A percentile compares a stretch with the other conserved stretches of the same genome.
phyloP scores from a whole-genome alignment of 164 flowering plant genomes.

The Euptelea pleiosperma region DNA sequence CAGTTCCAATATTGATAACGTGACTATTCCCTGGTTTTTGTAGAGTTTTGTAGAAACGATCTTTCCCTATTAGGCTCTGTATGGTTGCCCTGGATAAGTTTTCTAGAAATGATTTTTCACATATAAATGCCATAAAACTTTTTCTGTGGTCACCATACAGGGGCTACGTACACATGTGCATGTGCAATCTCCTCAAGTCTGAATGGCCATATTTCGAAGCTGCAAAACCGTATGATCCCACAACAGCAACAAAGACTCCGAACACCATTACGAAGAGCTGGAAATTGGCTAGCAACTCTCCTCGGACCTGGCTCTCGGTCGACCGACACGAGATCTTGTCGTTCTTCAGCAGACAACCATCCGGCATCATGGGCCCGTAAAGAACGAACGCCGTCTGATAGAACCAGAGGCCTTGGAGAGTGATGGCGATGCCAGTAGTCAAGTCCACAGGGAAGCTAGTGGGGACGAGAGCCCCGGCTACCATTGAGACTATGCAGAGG shows the following conservation, averaged over 20 bases:
- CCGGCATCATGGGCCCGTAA: slow-evolving; percentile 93
- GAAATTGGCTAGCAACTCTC: slow-evolving; percentile 77
- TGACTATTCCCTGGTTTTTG: no score
- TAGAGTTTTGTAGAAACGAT: no score
- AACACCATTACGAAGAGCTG: slow-evolving; percentile 65
- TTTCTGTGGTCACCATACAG: no score
- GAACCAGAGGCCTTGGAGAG: slow-evolving; percentile 99
- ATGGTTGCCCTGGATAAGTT: no score
- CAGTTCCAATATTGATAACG: no score
- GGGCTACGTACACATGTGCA: no score
- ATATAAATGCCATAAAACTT: no score
- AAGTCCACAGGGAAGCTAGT: slow-evolving; percentile 72
- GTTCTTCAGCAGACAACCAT: slow-evolving; percentile 60
- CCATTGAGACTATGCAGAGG: slow-evolving; percentile 60
- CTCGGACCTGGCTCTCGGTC: slow-evolving; percentile 53
- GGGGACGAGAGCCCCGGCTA: slow-evolving; percentile 68
- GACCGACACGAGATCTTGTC: slow-evolving; percentile 47
- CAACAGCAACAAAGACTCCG: slow-evolving; percentile 42
- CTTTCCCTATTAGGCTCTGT: no score
- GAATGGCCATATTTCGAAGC: slow-evolving; percentile 43
- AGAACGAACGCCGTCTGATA: slow-evolving; percentile 94
- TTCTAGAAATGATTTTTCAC: no score
- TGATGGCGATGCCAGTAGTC: slow-evolving; percentile 66
- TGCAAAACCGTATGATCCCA: slow-evolving; percentile 45
- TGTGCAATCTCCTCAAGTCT: slow-evolving; percentile 21